Evolutionary conservation across 805 yeast species (phyloP), one percentile per base, ranked within the genome.

Genomic region (Cephaloascus albidus): DNA sequence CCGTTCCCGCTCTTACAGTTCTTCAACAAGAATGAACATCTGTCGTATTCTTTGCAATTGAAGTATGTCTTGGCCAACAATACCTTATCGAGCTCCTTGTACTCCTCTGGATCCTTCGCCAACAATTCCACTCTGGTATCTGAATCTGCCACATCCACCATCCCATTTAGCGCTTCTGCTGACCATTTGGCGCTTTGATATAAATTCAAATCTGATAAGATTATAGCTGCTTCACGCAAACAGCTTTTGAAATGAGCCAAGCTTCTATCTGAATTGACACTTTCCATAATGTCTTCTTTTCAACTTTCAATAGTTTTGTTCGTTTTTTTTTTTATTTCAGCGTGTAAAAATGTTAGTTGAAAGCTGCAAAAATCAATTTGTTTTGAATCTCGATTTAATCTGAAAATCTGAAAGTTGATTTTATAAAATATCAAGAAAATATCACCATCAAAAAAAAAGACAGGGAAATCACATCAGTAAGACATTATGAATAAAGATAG

Each of bases 31-130:
- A 68, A 64, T 3, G 83, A 76, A 41, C 89, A 84, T 20, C 97
- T 61, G 41, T 81, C 90, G 53, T 81, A 90, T 58, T 93, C 97
- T 49, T 83, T 80, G 51, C 86, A 78, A 50, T 78, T 82, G 64
- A 90, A 86, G 52, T 84, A 80, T 0, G 84, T 57, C 39, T 77
- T 75, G 1, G 90, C 96, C 20, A 86, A 62, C 14, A 74, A 46
- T 20, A 83, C 60, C 42, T 61, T 60, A 41, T 73, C 70, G 36
- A 55, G 59, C 41, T 66, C 71, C n/a, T 43, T 33, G 37, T 56
- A 50, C 41, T 77, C 78, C 2, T 52, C 45, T 2, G 43, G 44
- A 15, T 45, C 48, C 3, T n/a, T 12, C n/a, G 31, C 35, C 30
- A 30, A 35, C 20, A 30, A 20, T 16, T 18, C 19, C 8, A n/a